Evolutionary conservation across 2,329 filamentous ascomycete genomes (phyloP).

Genomic region (Diaporthe citri): DNA sequence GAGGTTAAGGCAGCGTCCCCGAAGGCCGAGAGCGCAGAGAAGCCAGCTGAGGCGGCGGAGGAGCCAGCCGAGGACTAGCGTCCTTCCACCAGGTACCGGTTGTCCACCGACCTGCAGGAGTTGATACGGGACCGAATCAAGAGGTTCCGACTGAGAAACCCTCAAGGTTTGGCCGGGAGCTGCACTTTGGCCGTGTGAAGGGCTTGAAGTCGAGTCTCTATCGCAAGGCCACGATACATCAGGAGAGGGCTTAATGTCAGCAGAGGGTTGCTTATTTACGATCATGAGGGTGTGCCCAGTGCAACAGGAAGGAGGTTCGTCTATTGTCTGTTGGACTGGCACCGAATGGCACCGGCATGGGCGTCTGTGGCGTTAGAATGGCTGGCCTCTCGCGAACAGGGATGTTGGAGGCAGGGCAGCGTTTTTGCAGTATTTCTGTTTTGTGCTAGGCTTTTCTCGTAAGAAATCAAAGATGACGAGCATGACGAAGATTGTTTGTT

Average conservation of each 20-base stretch:
- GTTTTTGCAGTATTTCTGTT: slow-evolving; percentile 12
- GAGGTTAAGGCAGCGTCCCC: slow-evolving; percentile 10
- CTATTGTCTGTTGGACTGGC: background rate
- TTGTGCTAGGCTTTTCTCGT: background rate
- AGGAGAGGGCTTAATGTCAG: background rate
- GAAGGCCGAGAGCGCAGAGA: slow-evolving; percentile 19
- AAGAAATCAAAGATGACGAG: background rate
- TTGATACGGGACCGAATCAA: too few species aligned
- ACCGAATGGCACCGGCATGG: slow-evolving; percentile 19
- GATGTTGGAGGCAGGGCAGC: slow-evolving; percentile 9
- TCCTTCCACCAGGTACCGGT: too few species aligned
- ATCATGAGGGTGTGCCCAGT: background rate
- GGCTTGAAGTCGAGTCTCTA: background rate
- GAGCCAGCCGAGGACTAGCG: slow-evolving; percentile 15
- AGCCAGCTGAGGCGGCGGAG: slow-evolving; percentile 4
- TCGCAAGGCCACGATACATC: background rate
- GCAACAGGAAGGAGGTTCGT: background rate
- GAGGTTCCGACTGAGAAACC: background rate
- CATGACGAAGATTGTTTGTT: background rate
- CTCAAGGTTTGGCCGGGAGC: background rate
- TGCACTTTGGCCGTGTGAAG: background rate
- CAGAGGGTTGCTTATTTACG: background rate
- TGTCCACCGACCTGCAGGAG: background rate
- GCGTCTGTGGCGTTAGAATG: slow-evolving; percentile 27
- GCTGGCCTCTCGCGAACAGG: background rate